Evolutionary conservation across 352 stramenopile genomes (phyloP).

Genomic region (Globisporangium iwayamae): DNA sequence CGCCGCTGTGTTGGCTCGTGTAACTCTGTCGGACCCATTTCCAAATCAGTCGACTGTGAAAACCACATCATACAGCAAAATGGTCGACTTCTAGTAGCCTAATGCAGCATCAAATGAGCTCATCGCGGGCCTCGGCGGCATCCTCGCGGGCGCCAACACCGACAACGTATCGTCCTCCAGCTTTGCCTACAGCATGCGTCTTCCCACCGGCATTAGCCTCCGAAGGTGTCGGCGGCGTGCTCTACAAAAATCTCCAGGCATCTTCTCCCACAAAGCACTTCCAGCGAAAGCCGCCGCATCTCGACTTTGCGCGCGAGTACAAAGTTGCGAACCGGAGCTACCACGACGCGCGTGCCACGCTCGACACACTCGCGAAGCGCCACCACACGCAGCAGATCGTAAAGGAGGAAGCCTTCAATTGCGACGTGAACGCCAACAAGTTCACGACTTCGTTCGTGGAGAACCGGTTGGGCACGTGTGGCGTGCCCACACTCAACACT

Average conservation of each 20-base stretch:
- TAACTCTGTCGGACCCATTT: background rate
- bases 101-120: background rate
- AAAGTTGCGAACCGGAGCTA: constrained; percentile 36
- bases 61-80: background rate
- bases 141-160: background rate
- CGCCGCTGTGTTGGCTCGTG: background rate
- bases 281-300: constrained; percentile 51
- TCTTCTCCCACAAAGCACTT: constrained; percentile 18
- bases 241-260: constrained; percentile 34
- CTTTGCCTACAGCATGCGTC: constrained; percentile 9
- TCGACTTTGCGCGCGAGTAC: constrained; percentile 57
- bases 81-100: background rate
- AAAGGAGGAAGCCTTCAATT: constrained; percentile 51
- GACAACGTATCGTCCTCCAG: background rate
- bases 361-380: constrained; percentile 43
- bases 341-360: constrained; percentile 35
- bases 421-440: constrained; percentile 29
- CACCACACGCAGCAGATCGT: constrained; percentile 46
- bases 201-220: constrained; percentile 21
- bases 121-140: background rate
- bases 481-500: constrained; percentile 61
- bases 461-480: constrained; percentile 56
- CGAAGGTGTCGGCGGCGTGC: constrained; percentile 41
- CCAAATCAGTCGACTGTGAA: background rate
- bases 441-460: constrained; percentile 57